Conservation (phyloP, 1,139 yeast genomes). For the Magnusiomyces starmeri region DNA sequence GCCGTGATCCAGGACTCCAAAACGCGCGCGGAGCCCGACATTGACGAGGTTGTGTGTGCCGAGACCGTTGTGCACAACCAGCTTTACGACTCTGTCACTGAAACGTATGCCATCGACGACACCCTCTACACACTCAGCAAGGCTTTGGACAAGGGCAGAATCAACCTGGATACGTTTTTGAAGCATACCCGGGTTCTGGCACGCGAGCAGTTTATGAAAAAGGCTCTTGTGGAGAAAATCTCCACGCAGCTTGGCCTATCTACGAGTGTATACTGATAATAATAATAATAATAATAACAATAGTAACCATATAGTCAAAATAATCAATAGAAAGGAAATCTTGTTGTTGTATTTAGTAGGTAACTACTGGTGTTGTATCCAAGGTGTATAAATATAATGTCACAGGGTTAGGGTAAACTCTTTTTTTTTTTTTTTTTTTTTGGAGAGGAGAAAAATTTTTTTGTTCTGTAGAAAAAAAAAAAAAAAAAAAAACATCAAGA, state of each 20-base stretch:
- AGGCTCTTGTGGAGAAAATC: slow-evolving; percentile 27
- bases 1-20: slow-evolving; percentile 31
- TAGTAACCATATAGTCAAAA: not conserved
- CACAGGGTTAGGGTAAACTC: slow-evolving; percentile 3
- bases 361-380: too few species aligned
- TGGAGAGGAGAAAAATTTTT: not conserved
- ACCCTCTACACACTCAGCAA: slow-evolving; percentile 54
- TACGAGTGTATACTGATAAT: not conserved
- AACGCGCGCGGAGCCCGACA: slow-evolving; percentile 29
- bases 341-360: not conserved
- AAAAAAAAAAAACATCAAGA: not conserved
- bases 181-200: slow-evolving; percentile 57
- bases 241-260: slow-evolving; percentile 17
- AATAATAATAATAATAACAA: not conserved
- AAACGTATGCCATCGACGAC: slow-evolving; percentile 64
- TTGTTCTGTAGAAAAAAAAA: not conserved
- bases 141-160: slow-evolving; percentile 43
- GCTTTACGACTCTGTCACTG: slow-evolving; percentile 59
- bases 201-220: slow-evolving; percentile 59
- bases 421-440: slow-evolving; percentile 6
- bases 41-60: slow-evolving; percentile 41
- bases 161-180: slow-evolving; percentile 44
- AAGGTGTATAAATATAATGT: too few species aligned
- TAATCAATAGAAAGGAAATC: not conserved
- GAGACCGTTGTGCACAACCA: slow-evolving; percentile 46